Evolutionary conservation across 805 yeast species (phyloP).

Genomic region (Saccharomycopsis capsularis): DNA sequence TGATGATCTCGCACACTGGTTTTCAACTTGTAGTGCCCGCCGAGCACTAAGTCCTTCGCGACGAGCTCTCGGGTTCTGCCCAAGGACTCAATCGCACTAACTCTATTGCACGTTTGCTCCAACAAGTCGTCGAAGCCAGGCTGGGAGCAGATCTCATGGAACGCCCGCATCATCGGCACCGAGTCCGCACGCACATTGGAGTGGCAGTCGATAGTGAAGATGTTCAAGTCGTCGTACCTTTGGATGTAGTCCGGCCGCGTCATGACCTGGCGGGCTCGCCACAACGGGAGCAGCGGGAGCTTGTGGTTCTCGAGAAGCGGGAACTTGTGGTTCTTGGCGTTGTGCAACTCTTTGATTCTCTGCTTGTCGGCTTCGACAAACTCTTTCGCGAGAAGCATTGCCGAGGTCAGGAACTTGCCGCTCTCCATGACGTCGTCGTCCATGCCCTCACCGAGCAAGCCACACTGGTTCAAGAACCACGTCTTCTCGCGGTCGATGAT

Average conservation of each 20-base stretch:
- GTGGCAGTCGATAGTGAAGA: constrained; percentile 71
- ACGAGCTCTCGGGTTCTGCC: constrained; percentile 73
- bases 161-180: constrained; percentile 86
- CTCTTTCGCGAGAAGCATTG: constrained; percentile 64
- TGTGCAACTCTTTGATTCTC: constrained; percentile 23
- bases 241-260: constrained; percentile 78
- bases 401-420: constrained; percentile 69
- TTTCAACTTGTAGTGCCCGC: constrained; percentile 37
- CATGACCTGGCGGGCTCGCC: constrained; percentile 83
- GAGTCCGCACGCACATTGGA: constrained; percentile 74
- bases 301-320: constrained; percentile 36
- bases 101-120: constrained; percentile 58
- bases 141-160: constrained; percentile 65
- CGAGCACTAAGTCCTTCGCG: constrained; percentile 57
- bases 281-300: constrained; percentile 68
- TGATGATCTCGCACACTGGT: constrained; percentile 13
- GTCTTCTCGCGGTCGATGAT: constrained; percentile 75
- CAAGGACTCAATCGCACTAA: constrained; percentile 67
- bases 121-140: constrained; percentile 65
- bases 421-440: constrained; percentile 85
- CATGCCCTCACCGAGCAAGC: constrained; percentile 67
- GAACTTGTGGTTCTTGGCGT: neutral
- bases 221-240: constrained; percentile 63
- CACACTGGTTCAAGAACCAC: constrained; percentile 82
- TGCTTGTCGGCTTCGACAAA: constrained; percentile 61